Percentiles rank a stretch among this genome's conserved stretches.
Evolutionary conservation across 2,329 filamentous ascomycete genomes (phyloP).

Genomic region (Domatiomyces globalis): DNA sequence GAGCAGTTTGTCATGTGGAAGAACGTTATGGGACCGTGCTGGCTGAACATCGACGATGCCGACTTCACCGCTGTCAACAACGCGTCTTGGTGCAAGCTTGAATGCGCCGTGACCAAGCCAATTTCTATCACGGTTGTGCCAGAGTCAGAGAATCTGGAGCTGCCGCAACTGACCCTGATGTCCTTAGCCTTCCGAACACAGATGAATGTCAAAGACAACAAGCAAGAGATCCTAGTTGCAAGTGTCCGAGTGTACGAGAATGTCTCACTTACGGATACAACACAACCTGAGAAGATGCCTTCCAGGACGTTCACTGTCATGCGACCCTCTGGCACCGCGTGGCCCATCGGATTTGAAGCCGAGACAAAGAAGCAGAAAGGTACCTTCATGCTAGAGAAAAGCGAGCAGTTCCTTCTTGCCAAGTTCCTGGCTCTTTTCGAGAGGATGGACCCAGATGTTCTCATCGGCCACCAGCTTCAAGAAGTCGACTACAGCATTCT

Average conservation of each 20-base stretch:
- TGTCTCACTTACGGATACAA: slow-evolving; percentile 73
- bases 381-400: slow-evolving; percentile 65
- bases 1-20: slow-evolving; percentile 99
- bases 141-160: slow-evolving; percentile 67
- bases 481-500: slow-evolving; percentile 91
- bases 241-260: slow-evolving; percentile 90
- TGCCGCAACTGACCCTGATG: slow-evolving; percentile 88
- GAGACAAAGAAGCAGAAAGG: slow-evolving; percentile 49
- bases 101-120: slow-evolving; percentile 68
- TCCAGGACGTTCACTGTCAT: slow-evolving; percentile 87
- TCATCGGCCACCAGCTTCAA: slow-evolving; percentile 90
- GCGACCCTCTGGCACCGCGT: slow-evolving; percentile 60
- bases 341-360: slow-evolving; percentile 71
- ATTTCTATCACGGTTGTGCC: slow-evolving; percentile 57
- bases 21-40: slow-evolving; percentile 97
- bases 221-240: slow-evolving; percentile 85
- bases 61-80: slow-evolving; percentile 78
- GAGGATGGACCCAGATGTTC: slow-evolving; percentile 77
- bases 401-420: slow-evolving; percentile 69
- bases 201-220: slow-evolving; percentile 84
- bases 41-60: slow-evolving; percentile 78
- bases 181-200: slow-evolving; percentile 76
- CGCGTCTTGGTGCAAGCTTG: slow-evolving; percentile 91
- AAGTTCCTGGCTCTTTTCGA: slow-evolving; percentile 84
- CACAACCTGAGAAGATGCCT: slow-evolving; percentile 72